Conservation (phyloP, 164 flowering plant genomes). For the Tinospora cordifolia region DNA sequence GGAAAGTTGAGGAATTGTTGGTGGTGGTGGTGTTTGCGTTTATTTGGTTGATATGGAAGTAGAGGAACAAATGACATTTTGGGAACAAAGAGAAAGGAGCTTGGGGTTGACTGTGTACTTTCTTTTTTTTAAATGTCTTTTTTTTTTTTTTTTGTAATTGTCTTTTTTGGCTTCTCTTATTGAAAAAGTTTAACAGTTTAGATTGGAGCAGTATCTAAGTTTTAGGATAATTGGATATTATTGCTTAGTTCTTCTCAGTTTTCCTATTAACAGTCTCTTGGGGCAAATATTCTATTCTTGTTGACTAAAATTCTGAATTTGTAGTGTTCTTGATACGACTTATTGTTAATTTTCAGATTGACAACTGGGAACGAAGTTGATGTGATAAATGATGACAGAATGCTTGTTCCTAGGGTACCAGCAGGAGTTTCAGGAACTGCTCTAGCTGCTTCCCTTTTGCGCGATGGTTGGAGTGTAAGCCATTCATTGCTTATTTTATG, state of each 20-base stretch:
- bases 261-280: background rate
- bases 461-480: constrained; percentile 99
- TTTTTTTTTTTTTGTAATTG: too few species aligned
- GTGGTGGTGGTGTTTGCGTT: too few species aligned
- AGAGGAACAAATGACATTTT: too few species aligned
- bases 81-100: too few species aligned
- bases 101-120: too few species aligned
- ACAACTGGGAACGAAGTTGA: constrained; percentile 20
- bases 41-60: too few species aligned
- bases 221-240: too few species aligned
- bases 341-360: constrained; percentile 28
- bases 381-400: constrained; percentile 27
- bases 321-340: background rate
- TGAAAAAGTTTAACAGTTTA: too few species aligned
- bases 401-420: constrained; percentile 60
- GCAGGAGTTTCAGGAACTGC: constrained; percentile 92
- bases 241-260: background rate
- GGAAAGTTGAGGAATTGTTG: too few species aligned
- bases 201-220: too few species aligned
- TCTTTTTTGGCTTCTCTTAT: too few species aligned
- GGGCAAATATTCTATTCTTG: background rate
- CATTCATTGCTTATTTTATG: background rate
- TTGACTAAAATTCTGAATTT: background rate
- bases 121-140: too few species aligned
- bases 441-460: constrained; percentile 87